Percentiles rank a stretch among this genome's conserved stretches.
These are phyloP conservation scores for Betula pendula DNA, from an alignment of 306 rosid species.

Conservation along the genomic window DNA sequence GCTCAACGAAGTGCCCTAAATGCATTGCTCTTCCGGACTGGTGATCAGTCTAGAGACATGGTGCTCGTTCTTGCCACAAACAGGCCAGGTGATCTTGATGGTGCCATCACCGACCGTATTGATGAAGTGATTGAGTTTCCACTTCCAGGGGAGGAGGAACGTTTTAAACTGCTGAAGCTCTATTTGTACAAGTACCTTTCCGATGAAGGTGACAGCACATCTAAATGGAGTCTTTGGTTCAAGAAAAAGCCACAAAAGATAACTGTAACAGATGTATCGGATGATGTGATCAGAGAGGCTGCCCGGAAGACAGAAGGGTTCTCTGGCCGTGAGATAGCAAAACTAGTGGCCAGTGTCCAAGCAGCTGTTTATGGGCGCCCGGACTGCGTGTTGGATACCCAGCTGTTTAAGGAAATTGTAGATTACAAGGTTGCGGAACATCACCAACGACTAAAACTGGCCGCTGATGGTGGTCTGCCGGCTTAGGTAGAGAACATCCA, in stretches of 20 bases:
- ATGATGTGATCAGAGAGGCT: slow-evolving; percentile 73
- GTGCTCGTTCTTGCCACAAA: slow-evolving; percentile 98
- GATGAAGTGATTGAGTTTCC: slow-evolving; percentile 98
- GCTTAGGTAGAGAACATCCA: slow-evolving; percentile 17
- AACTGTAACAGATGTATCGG: slow-evolving; percentile 55
- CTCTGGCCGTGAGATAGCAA: slow-evolving; percentile 99
- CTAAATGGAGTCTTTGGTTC: slow-evolving; percentile 43
- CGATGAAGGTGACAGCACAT: slow-evolving; percentile 40
- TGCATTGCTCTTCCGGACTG: slow-evolving; percentile 96
- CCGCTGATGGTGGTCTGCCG: slow-evolving; percentile 71
- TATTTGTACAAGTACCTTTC: slow-evolving; percentile 70
- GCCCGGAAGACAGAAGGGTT: slow-evolving; percentile 83
- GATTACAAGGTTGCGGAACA: slow-evolving; percentile 93
- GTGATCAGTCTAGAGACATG: slow-evolving; percentile 94
- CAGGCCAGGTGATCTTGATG: slow-evolving; percentile 96
- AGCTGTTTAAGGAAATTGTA: slow-evolving; percentile 68
- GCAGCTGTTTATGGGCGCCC: slow-evolving; percentile 95
- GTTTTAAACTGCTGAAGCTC: slow-evolving; percentile 76
- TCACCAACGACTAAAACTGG: slow-evolving; percentile 79
- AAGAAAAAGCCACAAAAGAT: slow-evolving; percentile 67
- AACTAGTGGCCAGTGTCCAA: slow-evolving; percentile 90
- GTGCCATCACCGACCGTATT: slow-evolving; percentile 88
- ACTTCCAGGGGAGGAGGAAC: slow-evolving; percentile 89
- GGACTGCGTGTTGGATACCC: slow-evolving; percentile 82
- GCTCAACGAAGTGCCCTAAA: slow-evolving; percentile 98